Evolutionary conservation across 2,329 filamentous ascomycete species (phyloP).

Genomic region (Fusarium gaditjirri): DNA sequence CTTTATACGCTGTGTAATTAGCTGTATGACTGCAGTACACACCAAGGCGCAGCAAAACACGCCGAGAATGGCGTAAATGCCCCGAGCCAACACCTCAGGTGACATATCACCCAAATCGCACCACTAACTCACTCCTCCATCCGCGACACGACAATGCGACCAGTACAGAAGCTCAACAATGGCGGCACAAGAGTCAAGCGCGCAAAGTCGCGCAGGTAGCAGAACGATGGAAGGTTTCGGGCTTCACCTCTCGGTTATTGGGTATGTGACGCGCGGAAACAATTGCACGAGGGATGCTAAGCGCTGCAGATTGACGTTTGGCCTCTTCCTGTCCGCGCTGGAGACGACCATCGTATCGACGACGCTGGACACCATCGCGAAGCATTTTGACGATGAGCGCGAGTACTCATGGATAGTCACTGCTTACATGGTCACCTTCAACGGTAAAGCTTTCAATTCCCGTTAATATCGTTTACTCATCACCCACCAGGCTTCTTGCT

Average conservation of each 20-base stretch:
- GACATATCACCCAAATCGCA: background rate
- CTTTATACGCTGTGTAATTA: background rate
- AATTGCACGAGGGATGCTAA: background rate
- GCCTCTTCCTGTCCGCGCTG: background rate
- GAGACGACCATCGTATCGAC: background rate
- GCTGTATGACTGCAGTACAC: background rate
- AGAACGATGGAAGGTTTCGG: background rate
- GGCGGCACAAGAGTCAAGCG: background rate
- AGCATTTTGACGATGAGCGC: background rate
- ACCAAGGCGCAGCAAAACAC: background rate
- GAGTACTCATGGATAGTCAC: background rate
- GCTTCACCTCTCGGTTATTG: background rate
- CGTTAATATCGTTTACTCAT: accelerated
- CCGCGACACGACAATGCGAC: background rate
- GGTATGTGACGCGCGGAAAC: background rate
- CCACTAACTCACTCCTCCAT: background rate
- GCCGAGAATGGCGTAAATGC: background rate
- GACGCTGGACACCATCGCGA: background rate
- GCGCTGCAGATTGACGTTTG: background rate
- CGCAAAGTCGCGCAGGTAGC: background rate
- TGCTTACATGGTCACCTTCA: background rate
- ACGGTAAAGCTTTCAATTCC: background rate
- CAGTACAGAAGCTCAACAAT: background rate
- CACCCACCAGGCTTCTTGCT: background rate
- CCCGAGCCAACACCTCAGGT: background rate